Evolutionary conservation across 805 yeast genomes (phyloP), one percentile per base, ranked within the genome.

Genomic region (Wickerhamiella parazyma): DNA sequence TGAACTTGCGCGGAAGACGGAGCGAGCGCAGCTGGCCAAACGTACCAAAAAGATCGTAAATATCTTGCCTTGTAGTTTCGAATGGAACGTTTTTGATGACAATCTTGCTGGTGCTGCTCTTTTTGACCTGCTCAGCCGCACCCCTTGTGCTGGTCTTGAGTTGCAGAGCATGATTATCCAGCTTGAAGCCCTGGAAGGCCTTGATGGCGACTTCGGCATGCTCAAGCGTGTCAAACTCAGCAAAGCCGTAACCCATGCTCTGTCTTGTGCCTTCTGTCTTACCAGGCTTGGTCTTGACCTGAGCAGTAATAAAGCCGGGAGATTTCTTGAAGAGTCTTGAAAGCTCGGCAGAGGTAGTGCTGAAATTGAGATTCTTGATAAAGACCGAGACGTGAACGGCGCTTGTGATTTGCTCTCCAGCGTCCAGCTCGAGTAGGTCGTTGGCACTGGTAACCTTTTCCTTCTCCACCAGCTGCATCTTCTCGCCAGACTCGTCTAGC

Each of bases 231-330:
- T 68, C 75, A 62, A 85, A 91, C 63, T 91, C 98, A 11, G 75
- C 95, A 64, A 91, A 91, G 1, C 98, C 98, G 56, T 86, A 91
- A 17, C 98, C 98, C 98, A 91, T 91, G 54, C 95, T 85, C 47
- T 77, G 70, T n/a, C 69, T 64, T 45, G 72, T 72, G 9, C 78
- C 80, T 2, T 72, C 57, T 48, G 75, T 72, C 62, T 77, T 83
- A 63, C 89, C 94, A 1, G 95, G 87, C 59, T 87, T 89, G 21
- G 80, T 80, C 57, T 84, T 84, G 44, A 91, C 80, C 19, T 78
- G 76, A 2, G 94, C 94, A 39, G 79, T 70, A 11, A 80, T 73
- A 59, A 82, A 91, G 0, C 97, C 98, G 17, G 74, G 73, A 36
- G 84, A 66, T 6, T 78, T 65, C 48, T 74, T 73, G 71, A 91